Conservation (phyloP, 176 grass and related monocot species). For the Triticum monococcum region DNA sequence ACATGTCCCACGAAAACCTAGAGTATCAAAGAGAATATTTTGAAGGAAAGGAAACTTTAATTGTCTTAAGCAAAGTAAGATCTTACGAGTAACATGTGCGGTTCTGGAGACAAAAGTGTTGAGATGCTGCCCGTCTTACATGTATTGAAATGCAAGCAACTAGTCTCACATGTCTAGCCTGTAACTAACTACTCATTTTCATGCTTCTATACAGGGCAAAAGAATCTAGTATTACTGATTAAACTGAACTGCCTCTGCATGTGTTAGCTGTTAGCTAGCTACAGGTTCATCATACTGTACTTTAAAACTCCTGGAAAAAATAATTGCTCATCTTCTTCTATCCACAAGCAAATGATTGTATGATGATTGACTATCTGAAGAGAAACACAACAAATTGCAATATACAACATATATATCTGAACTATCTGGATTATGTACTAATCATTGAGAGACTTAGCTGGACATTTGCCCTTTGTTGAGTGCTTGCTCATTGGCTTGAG, state of each 20-base stretch:
- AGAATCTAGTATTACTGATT: constrained; percentile 25
- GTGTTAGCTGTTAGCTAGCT: constrained; percentile 37
- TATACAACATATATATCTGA: constrained; percentile 35
- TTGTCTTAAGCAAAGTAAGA: constrained; percentile 17
- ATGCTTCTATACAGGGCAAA: constrained; percentile 25
- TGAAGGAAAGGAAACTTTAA: constrained; percentile 23
- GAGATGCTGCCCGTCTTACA: constrained; percentile 27
- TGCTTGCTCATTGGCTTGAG: constrained; percentile 2
- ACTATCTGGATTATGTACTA: constrained; percentile 32
- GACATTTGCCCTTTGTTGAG: not conserved
- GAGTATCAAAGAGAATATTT: not conserved
- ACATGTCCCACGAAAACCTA: not conserved
- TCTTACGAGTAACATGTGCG: not conserved
- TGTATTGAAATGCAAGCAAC: constrained; percentile 56
- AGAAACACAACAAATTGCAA: constrained; percentile 1
- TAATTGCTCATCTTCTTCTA: not conserved
- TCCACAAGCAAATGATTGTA: constrained; percentile 30
- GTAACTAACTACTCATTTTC: constrained; percentile 32
- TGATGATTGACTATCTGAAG: constrained; percentile 38
- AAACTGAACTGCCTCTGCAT: constrained; percentile 26
- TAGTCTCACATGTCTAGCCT: constrained; percentile 29
- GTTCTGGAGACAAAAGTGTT: constrained; percentile 23
- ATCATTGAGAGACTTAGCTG: constrained; percentile 30
- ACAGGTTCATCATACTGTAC: constrained; percentile 19
- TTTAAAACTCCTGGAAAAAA: constrained; percentile 15